phyloP scores from a whole-genome alignment of 2,329 filamentous ascomycete genomes.

The Xylariaceae sp. region DNA sequence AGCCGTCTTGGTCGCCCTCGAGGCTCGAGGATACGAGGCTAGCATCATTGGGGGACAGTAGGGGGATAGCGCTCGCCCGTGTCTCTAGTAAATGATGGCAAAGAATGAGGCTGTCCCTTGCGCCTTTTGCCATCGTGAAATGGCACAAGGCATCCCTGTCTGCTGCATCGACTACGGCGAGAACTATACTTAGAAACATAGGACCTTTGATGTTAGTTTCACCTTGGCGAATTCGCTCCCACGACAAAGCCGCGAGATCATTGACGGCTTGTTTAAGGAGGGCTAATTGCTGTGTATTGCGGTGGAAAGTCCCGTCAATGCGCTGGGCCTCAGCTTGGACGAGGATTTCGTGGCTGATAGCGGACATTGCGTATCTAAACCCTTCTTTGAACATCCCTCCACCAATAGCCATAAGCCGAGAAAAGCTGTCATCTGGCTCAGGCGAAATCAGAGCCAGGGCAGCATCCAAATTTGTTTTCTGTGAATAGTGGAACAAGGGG shows the following conservation, averaged over 20 bases:
- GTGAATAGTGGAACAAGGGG: constrained; percentile 56
- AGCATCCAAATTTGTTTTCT: constrained; percentile 53
- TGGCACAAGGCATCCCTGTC: constrained; percentile 37
- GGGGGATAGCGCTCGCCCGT: constrained; percentile 23
- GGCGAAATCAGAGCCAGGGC: constrained; percentile 46
- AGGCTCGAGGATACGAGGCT: constrained; percentile 30
- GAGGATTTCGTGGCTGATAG: constrained; percentile 47
- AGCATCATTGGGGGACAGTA: constrained; percentile 20
- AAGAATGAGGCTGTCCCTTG: constrained; percentile 42
- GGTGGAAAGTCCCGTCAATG: constrained; percentile 39
- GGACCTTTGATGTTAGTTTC: constrained; percentile 54
- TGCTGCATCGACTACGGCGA: constrained; percentile 48
- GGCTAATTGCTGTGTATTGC: constrained; percentile 36
- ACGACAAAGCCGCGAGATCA: constrained; percentile 38
- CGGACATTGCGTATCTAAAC: constrained; percentile 41
- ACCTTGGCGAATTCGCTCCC: constrained; percentile 44
- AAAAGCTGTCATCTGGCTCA: constrained; percentile 45
- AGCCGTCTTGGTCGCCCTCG: constrained; percentile 28
- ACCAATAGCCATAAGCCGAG: constrained; percentile 44
- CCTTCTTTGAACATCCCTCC: constrained; percentile 51
- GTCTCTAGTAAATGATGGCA: constrained; percentile 40
- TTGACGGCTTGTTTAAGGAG: constrained; percentile 42
- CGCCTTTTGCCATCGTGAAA: constrained; percentile 39
- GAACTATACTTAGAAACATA: constrained; percentile 47
- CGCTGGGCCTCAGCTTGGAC: constrained; percentile 38